Base-by-base conservation (phyloP, 1,284 basidiomycete genomes). In the Mycena citricolor region DNA sequence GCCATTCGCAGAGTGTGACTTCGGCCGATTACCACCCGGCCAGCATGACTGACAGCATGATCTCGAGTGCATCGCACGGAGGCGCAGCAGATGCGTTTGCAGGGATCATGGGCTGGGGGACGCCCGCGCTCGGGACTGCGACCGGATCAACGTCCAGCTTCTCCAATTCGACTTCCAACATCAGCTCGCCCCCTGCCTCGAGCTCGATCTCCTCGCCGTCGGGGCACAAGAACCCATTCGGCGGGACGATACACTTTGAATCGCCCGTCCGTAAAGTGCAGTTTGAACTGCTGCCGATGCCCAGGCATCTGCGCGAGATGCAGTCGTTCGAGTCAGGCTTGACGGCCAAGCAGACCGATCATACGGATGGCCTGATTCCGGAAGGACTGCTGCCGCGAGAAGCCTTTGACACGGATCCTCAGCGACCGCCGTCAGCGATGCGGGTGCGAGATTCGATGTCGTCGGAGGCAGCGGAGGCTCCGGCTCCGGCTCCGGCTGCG, bases 241-340 rank as follows among this genome's bases (percentile, higher is more conserved):
- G 86, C 13, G 59, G 63, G 8, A 76, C 78, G 8, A 73, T 86
- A 22, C 55, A 63, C 2, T 90, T 83, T 53, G 78, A 81, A 46
- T 71, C 77, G 0, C 84, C 83, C 3, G 63, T 70, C 4, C 70
- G 74, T 44, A 67, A 64, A 39, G 59, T 56, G 23, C 51, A 54
- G 8, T 36, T 62, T 46, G 62, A 61, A 39, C 71, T 64, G 56
- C 65, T 67, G 8, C 61, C 61, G 36, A 52, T 73, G 1, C 73
- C 76, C 1, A 78, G 74, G 2, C 66, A 70, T 30, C 60, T 90
- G 28, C 80, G 86, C 14, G 83, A 83, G 60, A 83, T 89, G 79
- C 84, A 88, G 54, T 86, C 83, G 0, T 90, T 90, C 56, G 87
- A 90, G 54, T 88, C 84, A 3, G 81, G 79, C 1, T 61, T 85